These are phyloP conservation scores for Insectozyma bohioensis DNA, from an alignment of 1,139 yeast species.

Conservation along the genomic window DNA sequence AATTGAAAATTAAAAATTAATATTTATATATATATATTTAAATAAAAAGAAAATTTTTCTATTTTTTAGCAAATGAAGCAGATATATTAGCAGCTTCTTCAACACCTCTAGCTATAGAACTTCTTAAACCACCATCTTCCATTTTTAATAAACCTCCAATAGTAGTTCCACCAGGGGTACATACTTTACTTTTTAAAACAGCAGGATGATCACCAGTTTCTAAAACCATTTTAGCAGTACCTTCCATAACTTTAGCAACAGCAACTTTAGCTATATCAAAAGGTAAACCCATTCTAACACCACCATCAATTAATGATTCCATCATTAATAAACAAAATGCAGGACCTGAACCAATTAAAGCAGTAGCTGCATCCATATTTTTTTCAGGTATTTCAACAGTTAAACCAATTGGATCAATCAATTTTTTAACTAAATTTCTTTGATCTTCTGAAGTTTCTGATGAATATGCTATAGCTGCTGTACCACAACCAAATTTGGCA, in stretches of 20 bases:
- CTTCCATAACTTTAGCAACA: conserved; percentile 95
- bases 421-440: conserved; percentile 53
- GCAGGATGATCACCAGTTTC: conserved; percentile 93
- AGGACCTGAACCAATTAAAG: conserved; percentile 95
- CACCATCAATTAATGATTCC: conserved; percentile 94
- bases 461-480: conserved; percentile 84
- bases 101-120: conserved; percentile 83
- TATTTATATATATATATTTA: conserved; percentile 2
- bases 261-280: conserved; percentile 78
- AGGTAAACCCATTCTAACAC: conserved; percentile 92
- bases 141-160: conserved; percentile 91
- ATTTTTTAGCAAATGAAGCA: conserved; percentile 71
- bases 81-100: conserved; percentile 90
- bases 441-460: conserved; percentile 46
- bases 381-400: conserved; percentile 79
- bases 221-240: conserved; percentile 90
- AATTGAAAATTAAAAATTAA: no score
- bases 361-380: conserved; percentile 95
- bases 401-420: conserved; percentile 65
- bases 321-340: conserved; percentile 89
- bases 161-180: conserved; percentile 98
- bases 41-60: conserved; percentile 13
- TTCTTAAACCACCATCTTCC: conserved; percentile 90
- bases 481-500: conserved; percentile 87
- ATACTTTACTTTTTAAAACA: conserved; percentile 79